Conservation (phyloP, 1,139 yeast species). For the Geotrichum armillariae region DNA sequence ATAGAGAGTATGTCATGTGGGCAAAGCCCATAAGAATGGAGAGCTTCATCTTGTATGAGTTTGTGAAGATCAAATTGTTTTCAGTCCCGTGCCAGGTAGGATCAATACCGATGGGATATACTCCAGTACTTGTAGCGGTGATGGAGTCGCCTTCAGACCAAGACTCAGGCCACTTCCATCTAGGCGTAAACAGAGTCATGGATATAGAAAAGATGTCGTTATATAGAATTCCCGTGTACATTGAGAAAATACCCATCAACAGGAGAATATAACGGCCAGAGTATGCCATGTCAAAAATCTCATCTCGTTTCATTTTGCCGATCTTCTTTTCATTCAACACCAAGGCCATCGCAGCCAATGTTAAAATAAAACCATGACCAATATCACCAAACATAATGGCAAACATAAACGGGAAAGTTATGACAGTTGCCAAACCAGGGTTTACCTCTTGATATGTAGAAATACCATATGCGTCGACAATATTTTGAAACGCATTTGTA, state of each 20-base stretch:
- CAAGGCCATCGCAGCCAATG: constrained; percentile 67
- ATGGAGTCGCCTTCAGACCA: constrained; percentile 64
- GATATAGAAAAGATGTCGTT: constrained; percentile 92
- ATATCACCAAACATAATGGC: constrained; percentile 99
- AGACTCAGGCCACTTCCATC: constrained; percentile 88
- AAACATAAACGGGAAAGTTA: constrained; percentile 98
- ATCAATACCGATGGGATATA: constrained; percentile 84
- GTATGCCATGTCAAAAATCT: constrained; percentile 95
- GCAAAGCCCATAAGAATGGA: constrained; percentile 92
- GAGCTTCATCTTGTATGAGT: constrained; percentile 94
- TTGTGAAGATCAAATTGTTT: constrained; percentile 82
- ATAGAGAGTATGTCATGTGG: constrained; percentile 90
- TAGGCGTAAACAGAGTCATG: constrained; percentile 79
- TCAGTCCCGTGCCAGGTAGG: constrained; percentile 98
- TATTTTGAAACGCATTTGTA: constrained; percentile 86
- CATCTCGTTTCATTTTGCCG: constrained; percentile 73
- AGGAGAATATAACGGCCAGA: constrained; percentile 86
- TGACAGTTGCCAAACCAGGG: constrained; percentile 91
- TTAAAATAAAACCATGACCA: constrained; percentile 88
- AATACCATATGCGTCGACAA: constrained; percentile 93
- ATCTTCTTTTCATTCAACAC: constrained; percentile 69
- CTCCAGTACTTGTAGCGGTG: constrained; percentile 62
- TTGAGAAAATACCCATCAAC: constrained; percentile 89
- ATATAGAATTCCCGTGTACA: constrained; percentile 90
- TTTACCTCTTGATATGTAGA: constrained; percentile 94